phyloP scores from a whole-genome alignment of 2,329 filamentous ascomycete species.

The Stagonosporopsis vannaccii region DNA sequence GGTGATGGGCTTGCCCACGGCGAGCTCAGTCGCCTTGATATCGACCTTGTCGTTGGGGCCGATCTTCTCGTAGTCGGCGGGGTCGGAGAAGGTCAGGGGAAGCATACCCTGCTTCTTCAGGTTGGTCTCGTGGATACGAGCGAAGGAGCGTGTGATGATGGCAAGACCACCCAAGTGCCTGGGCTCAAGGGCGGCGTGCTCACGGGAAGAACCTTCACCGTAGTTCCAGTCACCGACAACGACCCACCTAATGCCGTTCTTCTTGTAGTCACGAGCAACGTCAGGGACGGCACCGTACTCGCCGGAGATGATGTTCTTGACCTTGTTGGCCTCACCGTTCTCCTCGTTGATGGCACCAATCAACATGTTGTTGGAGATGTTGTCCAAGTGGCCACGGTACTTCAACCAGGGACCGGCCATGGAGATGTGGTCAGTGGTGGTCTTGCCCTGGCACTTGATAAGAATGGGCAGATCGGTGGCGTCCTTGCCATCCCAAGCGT shows the following conservation, averaged over 20 bases:
- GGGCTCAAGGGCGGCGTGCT: constrained; percentile 97
- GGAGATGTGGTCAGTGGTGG: constrained; percentile 95
- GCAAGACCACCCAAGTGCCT: constrained; percentile 95
- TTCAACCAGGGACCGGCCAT: constrained; percentile 98
- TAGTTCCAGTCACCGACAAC: constrained; percentile 99
- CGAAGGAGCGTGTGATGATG: constrained; percentile 94
- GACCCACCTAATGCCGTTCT: constrained; percentile 94
- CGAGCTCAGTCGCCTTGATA: constrained; percentile 85
- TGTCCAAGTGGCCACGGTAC: constrained; percentile 98
- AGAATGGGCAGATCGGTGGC: constrained; percentile 83
- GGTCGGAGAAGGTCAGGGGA: constrained; percentile 92
- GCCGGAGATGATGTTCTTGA: constrained; percentile 87
- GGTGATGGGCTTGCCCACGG: constrained; percentile 90
- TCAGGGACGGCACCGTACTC: constrained; percentile 89
- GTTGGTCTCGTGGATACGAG: constrained; percentile 99
- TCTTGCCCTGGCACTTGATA: constrained; percentile 97
- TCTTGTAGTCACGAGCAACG: constrained; percentile 98
- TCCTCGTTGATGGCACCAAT: constrained; percentile 96
- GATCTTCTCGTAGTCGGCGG: constrained; percentile 98
- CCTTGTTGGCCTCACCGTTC: constrained; percentile 97
- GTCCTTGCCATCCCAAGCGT: constrained; percentile 92
- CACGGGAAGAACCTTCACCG: constrained; percentile 95
- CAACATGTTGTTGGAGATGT: constrained; percentile 99
- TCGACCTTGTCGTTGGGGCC: constrained; percentile 91
- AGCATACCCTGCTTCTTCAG: constrained; percentile 99